These are phyloP conservation scores for Erodium moschatum DNA, from an alignment of 441 rosid genomes.

Conservation along the genomic window DNA sequence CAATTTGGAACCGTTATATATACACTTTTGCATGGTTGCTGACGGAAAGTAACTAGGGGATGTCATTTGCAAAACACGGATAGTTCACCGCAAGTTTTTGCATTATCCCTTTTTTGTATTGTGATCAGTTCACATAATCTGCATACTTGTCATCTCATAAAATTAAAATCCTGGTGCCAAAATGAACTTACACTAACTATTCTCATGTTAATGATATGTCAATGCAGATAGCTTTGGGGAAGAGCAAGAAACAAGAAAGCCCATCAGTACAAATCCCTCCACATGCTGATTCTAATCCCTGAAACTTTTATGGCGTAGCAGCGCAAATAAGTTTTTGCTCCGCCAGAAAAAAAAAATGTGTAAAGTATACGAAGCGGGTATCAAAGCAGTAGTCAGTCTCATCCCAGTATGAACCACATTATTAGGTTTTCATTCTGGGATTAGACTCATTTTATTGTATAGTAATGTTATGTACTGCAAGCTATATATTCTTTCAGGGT, in stretches of 20 bases:
- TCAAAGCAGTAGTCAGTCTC: neutral
- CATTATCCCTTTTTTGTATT: too few species aligned
- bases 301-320: neutral
- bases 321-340: constrained; percentile 14
- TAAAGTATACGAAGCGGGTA: constrained; percentile 13
- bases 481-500: constrained; percentile 1
- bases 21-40: too few species aligned
- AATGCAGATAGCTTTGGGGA: constrained; percentile 49
- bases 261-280: constrained; percentile 10
- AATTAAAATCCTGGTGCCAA: neutral
- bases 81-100: too few species aligned
- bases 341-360: constrained; percentile 8
- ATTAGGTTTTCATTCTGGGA: constrained; percentile 6
- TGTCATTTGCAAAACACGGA: too few species aligned
- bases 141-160: neutral
- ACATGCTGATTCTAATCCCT: constrained; percentile 16
- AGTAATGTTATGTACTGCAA: neutral
- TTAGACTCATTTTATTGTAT: constrained; percentile 4
- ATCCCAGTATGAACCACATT: constrained; percentile 4
- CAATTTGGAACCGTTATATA: too few species aligned
- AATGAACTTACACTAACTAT: constrained; percentile 8
- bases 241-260: constrained; percentile 22
- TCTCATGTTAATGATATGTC: neutral
- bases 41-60: too few species aligned
- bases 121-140: too few species aligned